phyloP scores from a whole-genome alignment of 2,329 filamentous ascomycete genomes.

The Ascochyta fabae region DNA sequence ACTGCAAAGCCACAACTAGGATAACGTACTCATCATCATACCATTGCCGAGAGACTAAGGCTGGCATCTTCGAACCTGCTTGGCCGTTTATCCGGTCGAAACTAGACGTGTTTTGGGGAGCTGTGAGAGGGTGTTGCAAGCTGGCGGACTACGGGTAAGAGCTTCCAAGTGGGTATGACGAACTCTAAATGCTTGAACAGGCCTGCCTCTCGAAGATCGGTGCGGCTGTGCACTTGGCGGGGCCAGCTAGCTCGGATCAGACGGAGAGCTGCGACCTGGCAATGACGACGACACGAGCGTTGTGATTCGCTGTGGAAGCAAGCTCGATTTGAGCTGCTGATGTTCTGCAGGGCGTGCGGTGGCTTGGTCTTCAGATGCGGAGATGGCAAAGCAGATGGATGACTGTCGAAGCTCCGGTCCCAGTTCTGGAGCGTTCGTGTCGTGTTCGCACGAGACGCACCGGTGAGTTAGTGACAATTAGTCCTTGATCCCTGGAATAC shows the following conservation, averaged over 20 bases:
- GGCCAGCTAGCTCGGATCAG: slow-evolving; percentile 10
- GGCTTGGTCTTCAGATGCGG: slow-evolving; percentile 14
- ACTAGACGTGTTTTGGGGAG: slow-evolving; percentile 14
- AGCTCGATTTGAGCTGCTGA: slow-evolving; percentile 12
- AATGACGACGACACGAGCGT: slow-evolving; percentile 7
- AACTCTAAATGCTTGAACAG: slow-evolving; percentile 19
- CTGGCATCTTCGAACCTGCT: slow-evolving; percentile 22
- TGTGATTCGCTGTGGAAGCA: slow-evolving; percentile 11
- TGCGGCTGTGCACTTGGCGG: slow-evolving; percentile 20
- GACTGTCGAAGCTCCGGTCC: slow-evolving; percentile 7
- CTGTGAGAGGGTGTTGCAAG: slow-evolving; percentile 20
- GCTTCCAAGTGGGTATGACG: slow-evolving; percentile 19
- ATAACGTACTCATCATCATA: slow-evolving; percentile 32
- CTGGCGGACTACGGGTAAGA: slow-evolving; percentile 12
- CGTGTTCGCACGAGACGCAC: slow-evolving; percentile 1
- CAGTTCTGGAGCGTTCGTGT: background rate
- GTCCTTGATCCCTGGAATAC: background rate
- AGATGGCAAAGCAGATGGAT: slow-evolving; percentile 5
- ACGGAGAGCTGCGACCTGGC: slow-evolving; percentile 12
- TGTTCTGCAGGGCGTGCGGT: slow-evolving; percentile 11
- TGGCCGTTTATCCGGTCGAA: slow-evolving; percentile 14
- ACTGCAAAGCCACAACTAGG: slow-evolving; percentile 16
- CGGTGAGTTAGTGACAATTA: background rate
- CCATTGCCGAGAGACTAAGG: slow-evolving; percentile 30
- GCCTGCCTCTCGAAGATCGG: slow-evolving; percentile 16